phyloP scores from a whole-genome alignment of 1,284 basidiomycete genomes.

The Volvariella volvacea region DNA sequence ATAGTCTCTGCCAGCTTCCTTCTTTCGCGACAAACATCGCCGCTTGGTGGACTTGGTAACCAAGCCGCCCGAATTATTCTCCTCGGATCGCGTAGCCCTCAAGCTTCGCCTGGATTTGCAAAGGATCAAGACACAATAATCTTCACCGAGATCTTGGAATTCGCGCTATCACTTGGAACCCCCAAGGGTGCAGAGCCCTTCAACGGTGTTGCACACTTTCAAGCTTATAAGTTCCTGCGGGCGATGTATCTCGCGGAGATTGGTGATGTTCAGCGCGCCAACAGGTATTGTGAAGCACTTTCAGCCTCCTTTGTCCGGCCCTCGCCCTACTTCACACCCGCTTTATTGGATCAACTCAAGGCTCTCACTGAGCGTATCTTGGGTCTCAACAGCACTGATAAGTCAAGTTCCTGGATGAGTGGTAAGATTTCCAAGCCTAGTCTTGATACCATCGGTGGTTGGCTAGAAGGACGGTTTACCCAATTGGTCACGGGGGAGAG shows the following conservation, averaged over 20 bases:
- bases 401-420: slow-evolving; percentile 75
- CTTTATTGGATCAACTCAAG: slow-evolving; percentile 74
- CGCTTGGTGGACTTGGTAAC: slow-evolving; percentile 62
- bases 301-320: slow-evolving; percentile 57
- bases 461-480: slow-evolving; percentile 91
- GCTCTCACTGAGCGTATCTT: slow-evolving; percentile 78
- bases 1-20: slow-evolving; percentile 58
- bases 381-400: slow-evolving; percentile 69
- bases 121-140: slow-evolving; percentile 78
- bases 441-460: slow-evolving; percentile 87
- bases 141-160: slow-evolving; percentile 91
- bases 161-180: slow-evolving; percentile 74
- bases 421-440: slow-evolving; percentile 83
- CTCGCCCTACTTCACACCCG: slow-evolving; percentile 64
- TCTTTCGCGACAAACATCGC: slow-evolving; percentile 79
- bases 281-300: slow-evolving; percentile 92
- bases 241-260: slow-evolving; percentile 77
- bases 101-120: slow-evolving; percentile 43
- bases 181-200: slow-evolving; percentile 87
- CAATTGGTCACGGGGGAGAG: slow-evolving; percentile 94
- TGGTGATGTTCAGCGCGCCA: slow-evolving; percentile 69
- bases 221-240: slow-evolving; percentile 83
- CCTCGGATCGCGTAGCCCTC: slow-evolving; percentile 59
- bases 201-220: slow-evolving; percentile 77
- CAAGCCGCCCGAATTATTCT: slow-evolving; percentile 59